Conservation (phyloP, 495 filamentous ascomycete species). For the Lineolata rhizophorae region DNA sequence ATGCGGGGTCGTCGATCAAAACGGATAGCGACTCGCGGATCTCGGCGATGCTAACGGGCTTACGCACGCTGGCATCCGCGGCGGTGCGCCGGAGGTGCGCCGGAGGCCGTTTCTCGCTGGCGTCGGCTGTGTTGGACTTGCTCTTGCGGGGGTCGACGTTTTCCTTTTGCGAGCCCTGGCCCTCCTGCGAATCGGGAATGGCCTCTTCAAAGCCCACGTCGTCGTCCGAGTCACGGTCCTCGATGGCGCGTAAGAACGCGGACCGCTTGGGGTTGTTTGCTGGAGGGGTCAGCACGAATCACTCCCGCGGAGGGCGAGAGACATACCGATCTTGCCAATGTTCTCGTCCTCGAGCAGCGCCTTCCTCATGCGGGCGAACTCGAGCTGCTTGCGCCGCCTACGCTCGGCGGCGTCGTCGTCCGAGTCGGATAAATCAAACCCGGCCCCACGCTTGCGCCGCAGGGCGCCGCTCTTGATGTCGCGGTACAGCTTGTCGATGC, state of each 20-base stretch:
- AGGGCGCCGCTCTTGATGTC: constrained; percentile 77
- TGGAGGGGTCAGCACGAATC: constrained; percentile 1
- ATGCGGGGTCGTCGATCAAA: constrained; percentile 54
- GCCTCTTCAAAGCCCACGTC: constrained; percentile 34
- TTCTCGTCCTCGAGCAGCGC: constrained; percentile 79
- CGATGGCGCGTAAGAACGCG: constrained; percentile 76
- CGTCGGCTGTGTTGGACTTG: constrained; percentile 25
- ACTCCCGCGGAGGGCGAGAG: not conserved
- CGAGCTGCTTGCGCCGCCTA: constrained; percentile 57
- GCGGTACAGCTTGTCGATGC: constrained; percentile 70
- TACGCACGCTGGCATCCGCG: constrained; percentile 28
- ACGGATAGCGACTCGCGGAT: constrained; percentile 62
- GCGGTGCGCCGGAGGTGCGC: constrained; percentile 44
- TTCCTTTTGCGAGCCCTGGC: constrained; percentile 20
- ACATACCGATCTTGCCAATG: constrained; percentile 50
- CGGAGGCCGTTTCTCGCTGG: constrained; percentile 30
- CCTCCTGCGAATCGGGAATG: constrained; percentile 12
- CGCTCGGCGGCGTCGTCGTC: constrained; percentile 64
- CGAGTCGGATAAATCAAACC: constrained; percentile 54
- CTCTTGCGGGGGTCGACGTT: constrained; percentile 23
- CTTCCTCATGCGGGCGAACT: constrained; percentile 82
- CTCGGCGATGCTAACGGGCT: constrained; percentile 49
- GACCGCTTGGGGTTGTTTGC: constrained; percentile 70
- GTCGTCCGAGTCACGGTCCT: constrained; percentile 61
- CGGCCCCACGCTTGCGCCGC: constrained; percentile 53